Evolutionary conservation across 352 stramenopile genomes (phyloP).

Genomic region (Saprolegnia diclina): DNA sequence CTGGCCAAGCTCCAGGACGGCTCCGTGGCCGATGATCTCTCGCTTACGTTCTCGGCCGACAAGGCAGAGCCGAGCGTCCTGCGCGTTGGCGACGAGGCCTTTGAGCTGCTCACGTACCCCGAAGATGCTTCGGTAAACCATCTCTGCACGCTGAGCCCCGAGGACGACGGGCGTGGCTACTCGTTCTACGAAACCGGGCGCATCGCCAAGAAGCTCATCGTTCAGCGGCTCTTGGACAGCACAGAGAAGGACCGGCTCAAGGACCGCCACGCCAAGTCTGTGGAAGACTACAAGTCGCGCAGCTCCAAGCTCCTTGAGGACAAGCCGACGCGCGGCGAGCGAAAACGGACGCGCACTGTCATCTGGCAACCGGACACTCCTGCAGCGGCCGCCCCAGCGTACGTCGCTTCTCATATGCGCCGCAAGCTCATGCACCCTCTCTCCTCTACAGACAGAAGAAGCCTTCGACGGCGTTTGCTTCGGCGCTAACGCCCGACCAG

Average conservation of each 20-base stretch:
- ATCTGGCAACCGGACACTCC: neutral
- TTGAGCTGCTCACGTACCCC: conserved; percentile 70
- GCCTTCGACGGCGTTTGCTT: neutral
- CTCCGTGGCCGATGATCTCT: conserved; percentile 26
- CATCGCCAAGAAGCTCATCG: conserved; percentile 75
- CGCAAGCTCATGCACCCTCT: neutral
- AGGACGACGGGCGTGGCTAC: conserved; percentile 34
- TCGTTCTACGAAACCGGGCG: conserved; percentile 49
- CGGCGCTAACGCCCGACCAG: conserved; percentile 1
- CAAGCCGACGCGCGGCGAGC: conserved; percentile 12
- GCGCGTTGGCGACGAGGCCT: conserved; percentile 42
- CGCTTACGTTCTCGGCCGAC: conserved; percentile 32
- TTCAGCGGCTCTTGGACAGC: conserved; percentile 67
- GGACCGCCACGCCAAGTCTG: conserved; percentile 65
- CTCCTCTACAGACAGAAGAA: neutral
- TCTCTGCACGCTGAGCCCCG: conserved; percentile 48
- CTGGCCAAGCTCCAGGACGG: conserved; percentile 47
- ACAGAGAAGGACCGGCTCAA: conserved; percentile 79
- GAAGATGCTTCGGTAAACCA: conserved; percentile 67
- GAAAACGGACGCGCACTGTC: neutral
- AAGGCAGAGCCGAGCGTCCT: conserved; percentile 41
- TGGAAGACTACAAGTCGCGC: conserved; percentile 61
- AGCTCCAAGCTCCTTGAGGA: conserved; percentile 55
- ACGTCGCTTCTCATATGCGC: neutral
- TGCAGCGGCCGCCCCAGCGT: neutral